Conservation (phyloP, 1,284 basidiomycete genomes). For the Naganishia sp. region DNA sequence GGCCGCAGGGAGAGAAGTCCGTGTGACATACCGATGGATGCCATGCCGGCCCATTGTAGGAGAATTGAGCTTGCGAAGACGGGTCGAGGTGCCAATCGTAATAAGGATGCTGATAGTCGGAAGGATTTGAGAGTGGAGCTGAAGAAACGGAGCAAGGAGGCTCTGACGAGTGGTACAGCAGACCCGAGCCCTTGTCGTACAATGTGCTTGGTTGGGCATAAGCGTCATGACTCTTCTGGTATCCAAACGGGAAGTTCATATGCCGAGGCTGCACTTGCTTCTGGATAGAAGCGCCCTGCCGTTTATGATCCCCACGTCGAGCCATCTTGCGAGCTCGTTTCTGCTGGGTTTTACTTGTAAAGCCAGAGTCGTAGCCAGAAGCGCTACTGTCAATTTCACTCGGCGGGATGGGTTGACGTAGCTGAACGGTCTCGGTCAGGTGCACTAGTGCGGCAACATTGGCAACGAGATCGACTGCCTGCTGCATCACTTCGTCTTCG, state of each 20-base stretch:
- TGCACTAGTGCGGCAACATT: background rate
- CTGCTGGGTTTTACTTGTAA: background rate
- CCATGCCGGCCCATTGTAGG: background rate
- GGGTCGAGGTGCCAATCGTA: background rate
- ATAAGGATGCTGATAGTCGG: slow-evolving; percentile 2
- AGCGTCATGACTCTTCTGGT: background rate
- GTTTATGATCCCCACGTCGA: background rate
- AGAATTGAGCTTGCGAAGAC: background rate
- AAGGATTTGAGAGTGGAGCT: background rate
- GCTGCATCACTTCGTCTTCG: slow-evolving; percentile 1
- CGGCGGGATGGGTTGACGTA: background rate
- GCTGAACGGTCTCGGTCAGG: slow-evolving; percentile 3
- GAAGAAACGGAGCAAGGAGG: background rate
- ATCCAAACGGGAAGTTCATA: background rate
- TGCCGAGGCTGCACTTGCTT: background rate
- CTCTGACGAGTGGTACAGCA: background rate
- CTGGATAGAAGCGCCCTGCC: background rate
- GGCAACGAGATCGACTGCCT: slow-evolving; percentile 3
- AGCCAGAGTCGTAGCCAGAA: slow-evolving; percentile 8
- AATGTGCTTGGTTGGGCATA: background rate
- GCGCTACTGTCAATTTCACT: background rate
- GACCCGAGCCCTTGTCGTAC: background rate
- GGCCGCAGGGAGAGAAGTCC: background rate
- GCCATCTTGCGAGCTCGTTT: background rate
- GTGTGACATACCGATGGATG: background rate